These are phyloP conservation scores for Flaveria bidentis DNA, from an alignment of 129 eudicot species.

Conservation along the genomic window DNA sequence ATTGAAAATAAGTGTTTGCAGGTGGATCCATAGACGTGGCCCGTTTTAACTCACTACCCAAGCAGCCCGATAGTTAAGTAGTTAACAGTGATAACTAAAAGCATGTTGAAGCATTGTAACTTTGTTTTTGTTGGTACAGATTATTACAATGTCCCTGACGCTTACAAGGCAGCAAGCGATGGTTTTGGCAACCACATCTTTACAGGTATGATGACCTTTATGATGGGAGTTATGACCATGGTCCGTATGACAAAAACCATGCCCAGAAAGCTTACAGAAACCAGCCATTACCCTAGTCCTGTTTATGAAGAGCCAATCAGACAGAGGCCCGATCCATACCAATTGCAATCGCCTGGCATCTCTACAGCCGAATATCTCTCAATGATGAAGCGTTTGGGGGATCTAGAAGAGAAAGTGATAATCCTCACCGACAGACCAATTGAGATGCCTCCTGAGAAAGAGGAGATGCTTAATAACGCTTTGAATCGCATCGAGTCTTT, in stretches of 20 bases:
- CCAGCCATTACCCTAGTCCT: conserved; percentile 52
- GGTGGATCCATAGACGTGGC: neutral
- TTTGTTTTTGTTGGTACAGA: conserved; percentile 17
- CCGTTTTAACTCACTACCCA: neutral
- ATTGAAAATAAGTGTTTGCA: neutral
- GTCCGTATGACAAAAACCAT: conserved; percentile 80
- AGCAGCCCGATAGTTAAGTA: neutral
- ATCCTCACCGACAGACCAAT: conserved; percentile 59
- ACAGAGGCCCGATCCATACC: conserved; percentile 38
- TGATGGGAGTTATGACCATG: conserved; percentile 91
- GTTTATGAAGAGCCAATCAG: conserved; percentile 39
- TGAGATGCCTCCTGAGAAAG: conserved; percentile 91
- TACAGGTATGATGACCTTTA: conserved; percentile 73
- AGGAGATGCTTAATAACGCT: conserved; percentile 78
- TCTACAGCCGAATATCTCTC: conserved; percentile 60
- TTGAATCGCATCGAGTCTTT: conserved; percentile 63
- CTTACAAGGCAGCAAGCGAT: conserved; percentile 37
- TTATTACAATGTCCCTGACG: conserved; percentile 33
- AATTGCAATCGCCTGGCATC: conserved; percentile 44
- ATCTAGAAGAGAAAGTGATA: conserved; percentile 74
- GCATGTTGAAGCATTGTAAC: conserved; percentile 1
- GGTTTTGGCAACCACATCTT: conserved; percentile 60
- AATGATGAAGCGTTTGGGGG: conserved; percentile 91
- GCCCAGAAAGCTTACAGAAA: conserved; percentile 75
- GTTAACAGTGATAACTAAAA: neutral